phyloP scores from a whole-genome alignment of 2,329 filamentous ascomycete genomes.

The Monosporascus sp. region DNA sequence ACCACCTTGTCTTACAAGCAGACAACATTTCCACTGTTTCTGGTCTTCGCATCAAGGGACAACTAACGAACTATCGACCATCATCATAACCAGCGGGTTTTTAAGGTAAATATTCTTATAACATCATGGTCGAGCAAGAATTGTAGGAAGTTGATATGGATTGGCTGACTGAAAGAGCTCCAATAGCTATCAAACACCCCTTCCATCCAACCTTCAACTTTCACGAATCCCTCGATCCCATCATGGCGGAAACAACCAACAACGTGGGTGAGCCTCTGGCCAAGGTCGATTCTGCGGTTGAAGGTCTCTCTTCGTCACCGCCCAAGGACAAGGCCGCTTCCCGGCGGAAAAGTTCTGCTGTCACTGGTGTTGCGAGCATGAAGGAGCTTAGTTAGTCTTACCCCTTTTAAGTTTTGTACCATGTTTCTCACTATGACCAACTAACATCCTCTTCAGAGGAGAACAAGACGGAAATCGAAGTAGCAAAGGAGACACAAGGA shows the following conservation, averaged over 20 bases:
- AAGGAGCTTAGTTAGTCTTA: too few relatives aligned
- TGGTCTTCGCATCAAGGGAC: neutral
- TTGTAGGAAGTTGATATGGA: neutral
- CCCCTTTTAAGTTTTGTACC: too few relatives aligned
- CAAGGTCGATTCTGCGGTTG: slow-evolving; percentile 89
- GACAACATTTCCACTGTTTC: too few relatives aligned
- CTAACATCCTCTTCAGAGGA: too few relatives aligned
- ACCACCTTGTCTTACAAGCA: slow-evolving; percentile 12
- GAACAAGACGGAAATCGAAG: too few relatives aligned
- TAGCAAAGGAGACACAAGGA: slow-evolving; percentile 76
- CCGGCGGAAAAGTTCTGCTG: slow-evolving; percentile 67
- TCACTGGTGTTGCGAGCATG: slow-evolving; percentile 73
- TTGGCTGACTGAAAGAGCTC: slow-evolving; percentile 1
- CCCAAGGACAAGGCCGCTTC: slow-evolving; percentile 58
- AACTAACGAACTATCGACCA: neutral
- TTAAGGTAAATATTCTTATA: neutral
- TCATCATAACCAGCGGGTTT: neutral
- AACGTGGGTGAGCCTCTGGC: slow-evolving; percentile 49
- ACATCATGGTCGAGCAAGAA: neutral
- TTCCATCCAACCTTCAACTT: slow-evolving; percentile 1
- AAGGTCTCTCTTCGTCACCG: slow-evolving; percentile 66
- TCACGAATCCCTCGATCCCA: slow-evolving; percentile 1
- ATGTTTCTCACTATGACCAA: too few relatives aligned
- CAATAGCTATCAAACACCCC: neutral
- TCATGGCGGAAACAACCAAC: slow-evolving; percentile 2